Evolutionary conservation across 257 asterid genomes (phyloP).

Genomic region (Anisodus acutangulus): DNA sequence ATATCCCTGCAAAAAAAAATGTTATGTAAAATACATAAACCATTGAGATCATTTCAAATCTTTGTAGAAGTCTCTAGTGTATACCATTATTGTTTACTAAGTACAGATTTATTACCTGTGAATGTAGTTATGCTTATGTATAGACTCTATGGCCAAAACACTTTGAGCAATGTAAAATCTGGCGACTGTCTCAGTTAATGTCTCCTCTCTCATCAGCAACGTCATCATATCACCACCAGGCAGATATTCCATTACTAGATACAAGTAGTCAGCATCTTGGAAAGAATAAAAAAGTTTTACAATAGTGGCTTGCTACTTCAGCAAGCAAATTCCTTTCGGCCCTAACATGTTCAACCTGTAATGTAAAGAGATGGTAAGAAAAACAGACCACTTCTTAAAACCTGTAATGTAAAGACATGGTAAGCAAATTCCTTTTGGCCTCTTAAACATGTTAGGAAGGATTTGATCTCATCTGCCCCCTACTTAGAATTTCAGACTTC

Average conservation of each 20-base stretch:
- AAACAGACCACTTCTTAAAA: not conserved
- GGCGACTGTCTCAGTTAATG: conserved; percentile 80
- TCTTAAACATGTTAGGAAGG: conserved; percentile 21
- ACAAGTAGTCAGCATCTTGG: conserved; percentile 85
- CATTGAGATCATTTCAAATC: conserved; percentile 11
- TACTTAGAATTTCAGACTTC: conserved; percentile 85
- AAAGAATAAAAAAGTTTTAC: conserved; percentile 84
- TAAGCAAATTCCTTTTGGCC: not conserved
- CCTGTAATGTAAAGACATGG: conserved; percentile 44
- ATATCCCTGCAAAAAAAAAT: conserved; percentile 57
- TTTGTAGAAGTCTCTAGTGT: not conserved
- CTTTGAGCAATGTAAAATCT: conserved; percentile 80
- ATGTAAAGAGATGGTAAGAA: conserved; percentile 30
- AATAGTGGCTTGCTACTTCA: conserved; percentile 75
- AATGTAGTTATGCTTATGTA: conserved; percentile 75
- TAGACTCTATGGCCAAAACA: conserved; percentile 84
- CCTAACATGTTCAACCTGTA: conserved; percentile 88
- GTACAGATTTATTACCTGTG: conserved; percentile 49
- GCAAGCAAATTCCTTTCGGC: conserved; percentile 94
- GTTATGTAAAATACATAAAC: not conserved
- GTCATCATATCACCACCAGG: conserved; percentile 97
- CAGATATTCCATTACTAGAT: conserved; percentile 91
- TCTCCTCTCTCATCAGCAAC: conserved; percentile 85
- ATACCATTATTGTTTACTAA: not conserved
- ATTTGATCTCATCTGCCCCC: conserved; percentile 76